These are phyloP conservation scores for Chalciporus chontae DNA, from an alignment of 768 basidiomycete species.

Conservation along the genomic window DNA sequence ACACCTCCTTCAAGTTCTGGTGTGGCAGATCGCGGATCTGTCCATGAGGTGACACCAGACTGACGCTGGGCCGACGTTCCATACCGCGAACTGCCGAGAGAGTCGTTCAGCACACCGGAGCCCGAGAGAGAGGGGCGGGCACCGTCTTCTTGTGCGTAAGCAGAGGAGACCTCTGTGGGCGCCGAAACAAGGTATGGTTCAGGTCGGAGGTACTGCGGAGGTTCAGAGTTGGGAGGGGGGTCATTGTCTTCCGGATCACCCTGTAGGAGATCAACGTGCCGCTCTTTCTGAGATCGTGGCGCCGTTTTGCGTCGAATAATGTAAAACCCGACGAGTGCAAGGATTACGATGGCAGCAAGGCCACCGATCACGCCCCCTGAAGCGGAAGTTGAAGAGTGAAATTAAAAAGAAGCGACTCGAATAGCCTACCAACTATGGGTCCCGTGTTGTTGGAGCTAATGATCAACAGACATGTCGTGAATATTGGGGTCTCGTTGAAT, in stretches of 20 bases:
- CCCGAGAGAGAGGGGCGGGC: constrained; percentile 23
- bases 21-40: constrained; percentile 44
- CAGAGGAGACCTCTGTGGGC: constrained; percentile 45
- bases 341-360: constrained; percentile 44
- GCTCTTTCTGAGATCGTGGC: constrained; percentile 44
- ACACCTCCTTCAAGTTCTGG: constrained; percentile 35
- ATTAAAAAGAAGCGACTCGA: background rate
- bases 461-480: constrained; percentile 1
- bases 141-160: constrained; percentile 31
- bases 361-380: constrained; percentile 57
- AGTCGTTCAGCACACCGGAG: constrained; percentile 17
- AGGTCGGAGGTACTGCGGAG: constrained; percentile 70
- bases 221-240: constrained; percentile 39
- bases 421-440: constrained; percentile 45
- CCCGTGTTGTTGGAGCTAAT: constrained; percentile 39
- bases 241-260: constrained; percentile 51
- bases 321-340: constrained; percentile 42
- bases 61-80: constrained; percentile 23
- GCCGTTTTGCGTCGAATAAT: constrained; percentile 47
- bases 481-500: background rate
- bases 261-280: constrained; percentile 65
- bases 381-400: constrained; percentile 5
- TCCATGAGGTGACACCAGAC: constrained; percentile 25
- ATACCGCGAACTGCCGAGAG: constrained; percentile 21
- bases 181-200: constrained; percentile 74